Evolutionary conservation across 2,329 filamentous ascomycete species (phyloP).

Genomic region (Fusarium nurragi): DNA sequence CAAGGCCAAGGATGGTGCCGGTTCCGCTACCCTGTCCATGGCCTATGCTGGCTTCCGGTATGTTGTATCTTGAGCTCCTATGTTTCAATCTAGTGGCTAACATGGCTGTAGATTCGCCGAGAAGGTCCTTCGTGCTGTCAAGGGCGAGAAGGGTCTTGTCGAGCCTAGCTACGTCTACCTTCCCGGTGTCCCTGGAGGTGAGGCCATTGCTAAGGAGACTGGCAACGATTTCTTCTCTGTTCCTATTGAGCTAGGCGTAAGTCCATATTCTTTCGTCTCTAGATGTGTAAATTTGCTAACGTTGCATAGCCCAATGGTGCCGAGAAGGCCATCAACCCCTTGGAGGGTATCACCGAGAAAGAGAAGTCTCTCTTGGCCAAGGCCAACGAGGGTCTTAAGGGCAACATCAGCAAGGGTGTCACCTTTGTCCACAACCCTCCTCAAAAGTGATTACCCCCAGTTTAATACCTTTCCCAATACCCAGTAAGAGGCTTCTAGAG

Average conservation of each 20-base stretch:
- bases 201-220: slow-evolving; percentile 83
- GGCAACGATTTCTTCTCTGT: slow-evolving; percentile 96
- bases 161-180: slow-evolving; percentile 98
- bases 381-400: slow-evolving; percentile 80
- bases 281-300: slow-evolving; percentile 44
- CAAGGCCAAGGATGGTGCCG: slow-evolving; percentile 91
- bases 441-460: slow-evolving; percentile 75
- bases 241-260: slow-evolving; percentile 92
- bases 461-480: slow-evolving; percentile 36
- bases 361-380: slow-evolving; percentile 88
- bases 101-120: slow-evolving; percentile 78
- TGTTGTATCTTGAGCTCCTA: background rate
- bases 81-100: slow-evolving; percentile 16
- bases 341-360: slow-evolving; percentile 80
- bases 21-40: slow-evolving; percentile 93
- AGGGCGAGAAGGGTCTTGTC: slow-evolving; percentile 90
- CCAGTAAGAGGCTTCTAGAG: slow-evolving; percentile 44
- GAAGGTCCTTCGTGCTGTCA: slow-evolving; percentile 86
- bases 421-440: slow-evolving; percentile 88
- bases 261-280: slow-evolving; percentile 49
- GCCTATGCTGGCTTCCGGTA: slow-evolving; percentile 94
- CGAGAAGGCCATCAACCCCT: slow-evolving; percentile 84
- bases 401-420: slow-evolving; percentile 94
- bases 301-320: slow-evolving; percentile 75
- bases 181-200: slow-evolving; percentile 86